These are phyloP conservation scores for Exophiala xenobiotica DNA, from an alignment of 2,329 filamentous ascomycete species.

Conservation along the genomic window DNA sequence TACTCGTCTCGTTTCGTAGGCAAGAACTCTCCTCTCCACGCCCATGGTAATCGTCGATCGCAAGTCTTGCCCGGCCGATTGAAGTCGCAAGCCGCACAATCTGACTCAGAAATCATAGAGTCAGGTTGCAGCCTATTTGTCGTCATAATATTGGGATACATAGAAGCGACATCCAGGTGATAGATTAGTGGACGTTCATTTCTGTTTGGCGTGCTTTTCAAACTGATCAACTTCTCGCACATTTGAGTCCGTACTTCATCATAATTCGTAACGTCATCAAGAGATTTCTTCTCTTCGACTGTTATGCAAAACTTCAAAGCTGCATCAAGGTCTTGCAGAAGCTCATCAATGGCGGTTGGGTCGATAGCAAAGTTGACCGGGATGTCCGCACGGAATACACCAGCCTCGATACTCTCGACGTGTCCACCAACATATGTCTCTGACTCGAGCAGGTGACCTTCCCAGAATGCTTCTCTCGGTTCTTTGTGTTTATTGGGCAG, in stretches of 20 bases:
- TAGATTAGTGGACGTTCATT: slow-evolving; percentile 89
- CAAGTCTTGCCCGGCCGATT: slow-evolving; percentile 97
- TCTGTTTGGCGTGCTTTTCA: slow-evolving; percentile 81
- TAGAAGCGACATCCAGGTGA: slow-evolving; percentile 96
- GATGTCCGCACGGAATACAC: slow-evolving; percentile 94
- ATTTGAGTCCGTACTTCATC: slow-evolving; percentile 85
- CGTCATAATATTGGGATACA: slow-evolving; percentile 99
- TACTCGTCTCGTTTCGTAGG: slow-evolving; percentile 97
- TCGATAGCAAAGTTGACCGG: slow-evolving; percentile 94
- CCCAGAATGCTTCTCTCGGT: slow-evolving; percentile 90
- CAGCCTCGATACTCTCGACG: slow-evolving; percentile 98
- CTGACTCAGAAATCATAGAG: slow-evolving; percentile 96
- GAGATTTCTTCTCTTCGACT: slow-evolving; percentile 77
- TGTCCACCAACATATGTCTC: slow-evolving; percentile 98
- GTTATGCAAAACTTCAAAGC: slow-evolving; percentile 85
- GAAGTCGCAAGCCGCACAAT: slow-evolving; percentile 97
- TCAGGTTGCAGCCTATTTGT: slow-evolving; percentile 96
- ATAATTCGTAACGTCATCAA: slow-evolving; percentile 78
- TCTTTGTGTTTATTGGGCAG: slow-evolving; percentile 94
- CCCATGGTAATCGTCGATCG: slow-evolving; percentile 90
- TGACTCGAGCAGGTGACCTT: slow-evolving; percentile 91
- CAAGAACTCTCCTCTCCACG: slow-evolving; percentile 96
- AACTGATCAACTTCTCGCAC: slow-evolving; percentile 62
- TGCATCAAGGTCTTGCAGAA: slow-evolving; percentile 80
- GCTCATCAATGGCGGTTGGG: slow-evolving; percentile 80